phyloP scores from a whole-genome alignment of 1,284 basidiomycete genomes.

The Phylloboletellus chloephorus region DNA sequence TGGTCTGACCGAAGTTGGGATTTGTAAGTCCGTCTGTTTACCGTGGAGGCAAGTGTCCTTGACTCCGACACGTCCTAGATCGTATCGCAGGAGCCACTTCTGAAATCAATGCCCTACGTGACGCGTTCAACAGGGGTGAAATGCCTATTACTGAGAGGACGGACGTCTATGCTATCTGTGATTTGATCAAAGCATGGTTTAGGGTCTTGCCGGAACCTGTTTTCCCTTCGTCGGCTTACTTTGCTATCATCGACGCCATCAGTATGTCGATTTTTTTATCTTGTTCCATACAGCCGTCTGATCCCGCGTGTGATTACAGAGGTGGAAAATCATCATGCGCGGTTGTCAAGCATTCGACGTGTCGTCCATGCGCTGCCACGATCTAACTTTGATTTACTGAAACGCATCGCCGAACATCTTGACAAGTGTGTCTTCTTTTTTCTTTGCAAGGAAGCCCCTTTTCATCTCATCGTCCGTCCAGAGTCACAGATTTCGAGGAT shows the following conservation, averaged over 20 bases:
- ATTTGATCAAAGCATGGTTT: constrained; percentile 80
- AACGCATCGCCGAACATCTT: constrained; percentile 74
- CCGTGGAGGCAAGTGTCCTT: neutral
- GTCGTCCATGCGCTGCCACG: constrained; percentile 66
- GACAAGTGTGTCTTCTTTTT: constrained; percentile 51
- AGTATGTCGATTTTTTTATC: constrained; percentile 37
- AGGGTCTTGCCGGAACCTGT: constrained; percentile 72
- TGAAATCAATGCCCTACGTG: constrained; percentile 62
- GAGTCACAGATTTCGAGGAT: constrained; percentile 80
- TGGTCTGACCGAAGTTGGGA: constrained; percentile 74
- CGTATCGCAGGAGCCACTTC: constrained; percentile 76
- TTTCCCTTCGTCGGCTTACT: constrained; percentile 66
- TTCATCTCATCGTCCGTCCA: constrained; percentile 27
- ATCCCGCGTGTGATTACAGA: constrained; percentile 36
- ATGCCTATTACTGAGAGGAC: constrained; percentile 52
- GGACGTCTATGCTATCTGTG: constrained; percentile 77
- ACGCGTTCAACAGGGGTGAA: constrained; percentile 70
- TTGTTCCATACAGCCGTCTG: constrained; percentile 3
- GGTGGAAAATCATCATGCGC: constrained; percentile 60
- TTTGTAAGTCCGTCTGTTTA: constrained; percentile 52
- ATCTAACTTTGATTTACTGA: constrained; percentile 69
- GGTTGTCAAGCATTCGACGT: constrained; percentile 56
- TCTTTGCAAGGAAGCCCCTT: neutral
- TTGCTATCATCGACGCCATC: constrained; percentile 62
- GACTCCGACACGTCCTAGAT: constrained; percentile 38